Evolutionary conservation across 352 stramenopile species (phyloP), one percentile per base, ranked within the genome.

Genomic region (Phytophthora boehmeriae): DNA sequence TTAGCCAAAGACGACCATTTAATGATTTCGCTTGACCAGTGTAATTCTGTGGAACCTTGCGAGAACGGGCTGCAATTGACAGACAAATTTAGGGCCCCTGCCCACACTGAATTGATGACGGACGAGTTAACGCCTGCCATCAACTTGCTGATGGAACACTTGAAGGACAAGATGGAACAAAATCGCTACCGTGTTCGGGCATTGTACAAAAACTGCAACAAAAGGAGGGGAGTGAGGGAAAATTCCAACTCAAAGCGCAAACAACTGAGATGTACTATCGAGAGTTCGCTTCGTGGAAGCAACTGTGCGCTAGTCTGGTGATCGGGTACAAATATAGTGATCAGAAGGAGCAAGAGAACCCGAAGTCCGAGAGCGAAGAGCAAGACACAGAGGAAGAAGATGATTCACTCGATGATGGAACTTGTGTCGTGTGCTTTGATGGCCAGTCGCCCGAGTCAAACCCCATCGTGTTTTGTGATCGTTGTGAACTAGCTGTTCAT

Each of bases 351-450:
- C 16, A 43, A 35, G 54, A 59, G 0, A 39, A 68, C 0, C 68
- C 59, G 32, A 63, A 59, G 36, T 36, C 44, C 2, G 45, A 71
- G 46, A 66, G 9, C 44, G 50, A 71, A 13, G 54, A 63, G 42
- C 53, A 65, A 34, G 59, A 60, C 3, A 58, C 62, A 8, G 71
- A 75, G 54, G 50, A 71, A 13, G 66, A 75, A 10, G 79, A 83
- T 19, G 80, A 93, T 42, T 54, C 78, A 6, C 73, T 94, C 16
- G 88, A 96, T 63, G 88, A 96, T 41, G 88, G 86, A 0, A 95
- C 85, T 6, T 97, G 90, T 50, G 86, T 96, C 19, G 80, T 97
- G 20, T 97, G 90, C 54, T 96, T 97, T 59, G 90, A 97, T 54
- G 88, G 87, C 0, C 75, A 88, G 47, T 95, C 90, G 22, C 87